Conservation (phyloP, 228 moss, liverwort and hornwort genomes). For the Sphagnum magellanicum region DNA sequence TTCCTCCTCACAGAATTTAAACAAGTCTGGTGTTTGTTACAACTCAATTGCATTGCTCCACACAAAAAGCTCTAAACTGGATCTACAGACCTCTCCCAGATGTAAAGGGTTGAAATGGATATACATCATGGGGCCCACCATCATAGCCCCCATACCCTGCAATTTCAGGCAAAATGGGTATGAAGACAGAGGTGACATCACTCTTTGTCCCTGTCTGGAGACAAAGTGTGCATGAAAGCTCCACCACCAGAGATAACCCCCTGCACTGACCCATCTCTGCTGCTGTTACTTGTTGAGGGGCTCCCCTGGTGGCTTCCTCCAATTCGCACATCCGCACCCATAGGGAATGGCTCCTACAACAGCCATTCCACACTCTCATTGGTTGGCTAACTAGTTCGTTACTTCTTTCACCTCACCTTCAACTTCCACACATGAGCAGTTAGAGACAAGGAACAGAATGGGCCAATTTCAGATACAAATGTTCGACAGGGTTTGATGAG, state of each 20-base stretch:
- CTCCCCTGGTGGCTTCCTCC: constrained; percentile 71
- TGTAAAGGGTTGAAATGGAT: neutral
- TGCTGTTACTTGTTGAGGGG: constrained; percentile 55
- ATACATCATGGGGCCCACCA: neutral
- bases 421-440: neutral
- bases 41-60: neutral
- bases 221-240: constrained; percentile 30
- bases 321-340: constrained; percentile 55
- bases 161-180: constrained; percentile 26
- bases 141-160: constrained; percentile 6
- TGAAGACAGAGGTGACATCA: constrained; percentile 24
- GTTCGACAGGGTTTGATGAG: neutral
- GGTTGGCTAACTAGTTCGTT: neutral
- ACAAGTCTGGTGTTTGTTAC: constrained; percentile 5
- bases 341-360: constrained; percentile 57
- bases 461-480: too few species aligned
- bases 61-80: neutral
- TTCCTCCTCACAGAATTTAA: constrained; percentile 1
- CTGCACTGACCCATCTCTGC: constrained; percentile 52
- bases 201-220: constrained; percentile 49
- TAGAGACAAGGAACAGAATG: too few species aligned
- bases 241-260: constrained; percentile 38
- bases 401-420: neutral
- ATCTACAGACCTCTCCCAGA: neutral
- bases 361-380: constrained; percentile 9